A percentile compares a stretch with the other conserved stretches of the same genome.
These are phyloP conservation scores for Trametes cubensis DNA, from an alignment of 768 basidiomycete genomes.

Conservation along the genomic window DNA sequence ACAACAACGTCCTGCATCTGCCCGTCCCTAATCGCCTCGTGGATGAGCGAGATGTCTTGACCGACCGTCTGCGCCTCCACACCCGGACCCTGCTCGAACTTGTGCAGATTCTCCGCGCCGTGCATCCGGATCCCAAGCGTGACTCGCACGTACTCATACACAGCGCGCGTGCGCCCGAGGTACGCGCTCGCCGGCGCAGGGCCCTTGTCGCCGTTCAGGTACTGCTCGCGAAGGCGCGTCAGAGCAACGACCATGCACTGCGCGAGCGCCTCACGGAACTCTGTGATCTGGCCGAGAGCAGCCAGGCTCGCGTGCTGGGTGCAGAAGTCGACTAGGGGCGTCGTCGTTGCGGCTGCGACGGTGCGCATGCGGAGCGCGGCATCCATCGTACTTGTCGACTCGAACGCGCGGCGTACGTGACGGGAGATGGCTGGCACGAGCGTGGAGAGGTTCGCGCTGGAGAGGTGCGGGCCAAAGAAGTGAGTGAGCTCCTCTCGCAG, in stretches of 20 bases:
- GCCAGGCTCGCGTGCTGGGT: constrained; percentile 23
- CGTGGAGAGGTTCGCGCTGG: constrained; percentile 35
- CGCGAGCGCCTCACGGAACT: constrained; percentile 59
- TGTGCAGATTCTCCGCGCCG: constrained; percentile 71
- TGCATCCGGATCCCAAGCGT: constrained; percentile 78
- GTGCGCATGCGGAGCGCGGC: constrained; percentile 67
- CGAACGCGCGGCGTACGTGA: constrained; percentile 56
- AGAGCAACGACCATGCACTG: constrained; percentile 49
- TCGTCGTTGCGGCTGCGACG: constrained; percentile 63
- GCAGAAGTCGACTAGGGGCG: constrained; percentile 66
- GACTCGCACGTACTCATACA: constrained; percentile 79
- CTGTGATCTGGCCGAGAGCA: constrained; percentile 42
- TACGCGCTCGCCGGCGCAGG: constrained; percentile 65
- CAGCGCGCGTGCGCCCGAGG: constrained; percentile 66
- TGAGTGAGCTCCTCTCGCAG: constrained; percentile 51
- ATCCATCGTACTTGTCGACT: constrained; percentile 77
- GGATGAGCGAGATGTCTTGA: constrained; percentile 70
- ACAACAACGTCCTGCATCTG: constrained; percentile 61
- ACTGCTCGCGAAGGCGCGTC: constrained; percentile 53
- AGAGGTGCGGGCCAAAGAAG: constrained; percentile 47
- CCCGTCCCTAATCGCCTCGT: constrained; percentile 79
- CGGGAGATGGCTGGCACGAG: constrained; percentile 43
- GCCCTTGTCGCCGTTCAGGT: constrained; percentile 61
- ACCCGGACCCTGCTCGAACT: constrained; percentile 64
- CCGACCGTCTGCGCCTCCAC: constrained; percentile 71